These are phyloP conservation scores for Leptomonas seymouri DNA, from an alignment of 208 protist genomes.

Conservation along the genomic window DNA sequence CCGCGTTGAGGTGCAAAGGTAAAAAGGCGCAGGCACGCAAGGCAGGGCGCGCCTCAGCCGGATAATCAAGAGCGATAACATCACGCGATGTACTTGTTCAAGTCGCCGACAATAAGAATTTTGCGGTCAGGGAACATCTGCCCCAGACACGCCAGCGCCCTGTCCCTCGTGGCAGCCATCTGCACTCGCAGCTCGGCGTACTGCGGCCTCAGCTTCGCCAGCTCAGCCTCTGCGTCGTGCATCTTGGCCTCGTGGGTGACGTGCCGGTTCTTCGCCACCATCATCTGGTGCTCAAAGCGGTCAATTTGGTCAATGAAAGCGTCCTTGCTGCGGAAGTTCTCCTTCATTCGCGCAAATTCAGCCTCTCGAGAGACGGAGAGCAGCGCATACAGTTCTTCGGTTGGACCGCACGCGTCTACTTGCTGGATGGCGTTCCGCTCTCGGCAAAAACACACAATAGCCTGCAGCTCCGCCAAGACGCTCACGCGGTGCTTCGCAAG, in stretches of 20 bases:
- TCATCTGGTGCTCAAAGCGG: slow-evolving; percentile 49
- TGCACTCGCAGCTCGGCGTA: slow-evolving; percentile 29
- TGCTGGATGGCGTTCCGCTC: slow-evolving; percentile 34
- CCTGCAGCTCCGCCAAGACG: slow-evolving; percentile 55
- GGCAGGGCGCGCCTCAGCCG: no score
- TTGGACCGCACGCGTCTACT: slow-evolving; percentile 1
- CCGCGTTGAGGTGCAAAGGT: no score
- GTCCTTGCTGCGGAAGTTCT: slow-evolving; percentile 39
- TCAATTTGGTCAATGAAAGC: slow-evolving; percentile 48
- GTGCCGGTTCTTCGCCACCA: slow-evolving; percentile 34
- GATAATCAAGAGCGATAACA: no score
- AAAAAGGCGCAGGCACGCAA: no score
- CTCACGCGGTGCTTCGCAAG: slow-evolving; percentile 39
- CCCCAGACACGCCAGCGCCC: slow-evolving; percentile 41
- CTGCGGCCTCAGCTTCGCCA: slow-evolving; percentile 42
- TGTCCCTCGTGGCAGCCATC: slow-evolving; percentile 36
- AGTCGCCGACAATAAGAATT: slow-evolving; percentile 71
- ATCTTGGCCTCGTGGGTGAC: slow-evolving; percentile 40
- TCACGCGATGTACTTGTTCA: slow-evolving; percentile 69
- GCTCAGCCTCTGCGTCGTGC: slow-evolving; percentile 42
- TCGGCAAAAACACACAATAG: slow-evolving; percentile 52
- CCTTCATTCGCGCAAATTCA: slow-evolving; percentile 61
- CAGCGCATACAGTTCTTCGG: slow-evolving; percentile 15
- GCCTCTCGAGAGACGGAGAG: slow-evolving; percentile 49
- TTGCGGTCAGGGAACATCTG: slow-evolving; percentile 64